Conservation (phyloP, 2,329 filamentous ascomycete species). For the Tolypocladium tundrense region DNA sequence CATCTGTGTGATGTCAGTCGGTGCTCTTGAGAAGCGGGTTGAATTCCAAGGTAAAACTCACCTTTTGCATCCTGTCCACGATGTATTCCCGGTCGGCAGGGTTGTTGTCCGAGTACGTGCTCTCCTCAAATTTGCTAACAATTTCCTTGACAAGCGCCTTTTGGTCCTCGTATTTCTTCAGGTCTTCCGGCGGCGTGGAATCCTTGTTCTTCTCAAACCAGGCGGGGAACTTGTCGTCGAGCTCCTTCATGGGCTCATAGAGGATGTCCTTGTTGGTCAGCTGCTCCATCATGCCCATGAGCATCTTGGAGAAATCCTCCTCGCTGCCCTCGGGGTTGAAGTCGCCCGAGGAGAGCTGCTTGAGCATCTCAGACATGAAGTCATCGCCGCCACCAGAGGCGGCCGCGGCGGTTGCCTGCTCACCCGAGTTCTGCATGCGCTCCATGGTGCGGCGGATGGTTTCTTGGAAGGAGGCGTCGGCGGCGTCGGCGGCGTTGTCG, state of each 20-base stretch:
- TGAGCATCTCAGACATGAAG: slow-evolving; percentile 83
- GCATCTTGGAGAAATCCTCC: slow-evolving; percentile 87
- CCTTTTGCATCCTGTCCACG: slow-evolving; percentile 96
- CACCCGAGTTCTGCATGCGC: slow-evolving; percentile 83
- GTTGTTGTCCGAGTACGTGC: slow-evolving; percentile 73
- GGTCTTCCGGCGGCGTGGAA: slow-evolving; percentile 57
- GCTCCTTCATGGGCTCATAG: slow-evolving; percentile 97
- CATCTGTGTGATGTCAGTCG: slow-evolving; percentile 52
- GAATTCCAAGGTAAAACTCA: slow-evolving; percentile 29
- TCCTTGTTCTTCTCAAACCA: slow-evolving; percentile 76
- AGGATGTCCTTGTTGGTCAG: slow-evolving; percentile 96
- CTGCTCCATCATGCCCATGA: slow-evolving; percentile 98
- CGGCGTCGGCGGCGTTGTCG: slow-evolving; percentile 25
- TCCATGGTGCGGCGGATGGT: slow-evolving; percentile 92
- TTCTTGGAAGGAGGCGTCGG: slow-evolving; percentile 68
- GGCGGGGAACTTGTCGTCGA: slow-evolving; percentile 80
- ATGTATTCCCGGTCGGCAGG: slow-evolving; percentile 79
- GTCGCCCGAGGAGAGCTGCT: slow-evolving; percentile 60
- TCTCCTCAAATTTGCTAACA: slow-evolving; percentile 76
- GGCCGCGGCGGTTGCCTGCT: slow-evolving; percentile 72
- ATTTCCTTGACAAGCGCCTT: slow-evolving; percentile 74
- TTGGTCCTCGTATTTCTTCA: slow-evolving; percentile 74
- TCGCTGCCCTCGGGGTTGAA: slow-evolving; percentile 51
- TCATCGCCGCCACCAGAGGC: slow-evolving; percentile 61
- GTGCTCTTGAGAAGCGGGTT: background rate